phyloP scores from a whole-genome alignment of 331 rosid genomes.

The Acacia pycnantha region DNA sequence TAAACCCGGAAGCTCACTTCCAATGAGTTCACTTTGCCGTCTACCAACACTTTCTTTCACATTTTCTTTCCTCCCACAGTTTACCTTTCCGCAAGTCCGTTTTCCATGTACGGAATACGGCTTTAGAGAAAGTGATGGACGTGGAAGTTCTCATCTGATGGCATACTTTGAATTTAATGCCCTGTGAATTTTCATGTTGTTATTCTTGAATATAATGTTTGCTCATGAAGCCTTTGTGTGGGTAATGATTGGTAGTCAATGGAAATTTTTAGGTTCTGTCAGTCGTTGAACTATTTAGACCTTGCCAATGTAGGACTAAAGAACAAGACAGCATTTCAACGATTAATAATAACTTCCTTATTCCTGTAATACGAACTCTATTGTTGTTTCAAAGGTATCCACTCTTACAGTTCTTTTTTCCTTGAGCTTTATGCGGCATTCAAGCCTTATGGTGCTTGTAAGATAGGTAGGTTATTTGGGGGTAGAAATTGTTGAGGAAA shows the following conservation, averaged over 20 bases:
- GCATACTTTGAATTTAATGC: neutral
- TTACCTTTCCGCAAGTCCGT: neutral
- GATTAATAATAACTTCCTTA: neutral
- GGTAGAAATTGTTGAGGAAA: neutral
- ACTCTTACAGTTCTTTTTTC: neutral
- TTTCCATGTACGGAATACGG: neutral
- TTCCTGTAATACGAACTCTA: neutral
- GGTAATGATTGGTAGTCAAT: neutral
- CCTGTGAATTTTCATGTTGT: neutral
- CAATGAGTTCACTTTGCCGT: neutral
- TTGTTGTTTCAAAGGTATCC: neutral
- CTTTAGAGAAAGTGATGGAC: neutral
- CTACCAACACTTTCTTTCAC: neutral
- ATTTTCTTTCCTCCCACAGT: neutral
- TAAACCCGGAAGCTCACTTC: neutral
- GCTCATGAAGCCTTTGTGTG: neutral
- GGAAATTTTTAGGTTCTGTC: neutral
- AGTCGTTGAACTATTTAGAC: neutral
- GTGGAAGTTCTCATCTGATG: neutral
- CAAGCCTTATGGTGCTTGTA: neutral
- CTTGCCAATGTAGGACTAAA: neutral
- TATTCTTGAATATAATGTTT: neutral
- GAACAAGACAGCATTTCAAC: neutral
- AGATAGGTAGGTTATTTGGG: constrained; percentile 1
- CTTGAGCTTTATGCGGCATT: neutral